Percentiles rank a stretch among this genome's conserved stretches.
phyloP scores from a whole-genome alignment of 1,284 basidiomycete genomes.

The Tausonia pullulans region DNA sequence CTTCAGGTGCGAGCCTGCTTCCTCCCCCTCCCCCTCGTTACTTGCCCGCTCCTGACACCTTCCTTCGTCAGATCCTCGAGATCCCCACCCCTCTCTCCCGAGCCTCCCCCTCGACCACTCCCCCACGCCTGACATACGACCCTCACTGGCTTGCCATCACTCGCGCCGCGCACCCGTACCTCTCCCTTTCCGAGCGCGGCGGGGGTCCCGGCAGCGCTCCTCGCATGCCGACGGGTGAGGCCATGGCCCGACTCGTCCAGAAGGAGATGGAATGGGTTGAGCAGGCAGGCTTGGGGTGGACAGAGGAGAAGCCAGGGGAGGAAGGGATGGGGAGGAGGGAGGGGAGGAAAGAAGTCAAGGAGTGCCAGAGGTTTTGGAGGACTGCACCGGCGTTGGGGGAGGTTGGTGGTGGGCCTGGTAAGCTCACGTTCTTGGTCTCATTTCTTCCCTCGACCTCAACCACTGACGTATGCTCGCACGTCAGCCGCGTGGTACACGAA shows the following conservation, averaged over 20 bases:
- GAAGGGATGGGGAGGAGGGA: slow-evolving; percentile 23
- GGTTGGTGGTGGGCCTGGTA: slow-evolving; percentile 31
- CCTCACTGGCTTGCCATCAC: slow-evolving; percentile 90
- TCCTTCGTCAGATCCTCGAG: slow-evolving; percentile 52
- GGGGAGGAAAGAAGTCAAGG: slow-evolving; percentile 38
- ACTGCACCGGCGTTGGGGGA: slow-evolving; percentile 55
- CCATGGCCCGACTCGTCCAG: slow-evolving; percentile 49
- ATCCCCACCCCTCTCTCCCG: slow-evolving; percentile 36
- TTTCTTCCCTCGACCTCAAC: not conserved
- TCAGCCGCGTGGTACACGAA: slow-evolving; percentile 71
- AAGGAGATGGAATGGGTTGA: slow-evolving; percentile 57
- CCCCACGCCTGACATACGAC: slow-evolving; percentile 53
- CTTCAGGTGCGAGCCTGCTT: slow-evolving; percentile 54
- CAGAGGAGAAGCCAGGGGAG: slow-evolving; percentile 14
- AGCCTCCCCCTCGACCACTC: slow-evolving; percentile 16
- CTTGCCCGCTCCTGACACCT: not conserved
- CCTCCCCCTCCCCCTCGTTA: not conserved
- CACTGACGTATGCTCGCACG: slow-evolving; percentile 8
- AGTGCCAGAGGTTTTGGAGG: slow-evolving; percentile 58
- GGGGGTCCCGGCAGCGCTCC: slow-evolving; percentile 26
- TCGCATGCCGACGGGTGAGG: slow-evolving; percentile 49
- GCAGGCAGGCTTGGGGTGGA: slow-evolving; percentile 26
- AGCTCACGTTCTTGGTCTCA: slow-evolving; percentile 10
- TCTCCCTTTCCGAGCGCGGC: slow-evolving; percentile 44
- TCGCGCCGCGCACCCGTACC: slow-evolving; percentile 68